These are phyloP conservation scores for Wakefieldia striispora DNA, from an alignment of 768 basidiomycete genomes.

Conservation along the genomic window DNA sequence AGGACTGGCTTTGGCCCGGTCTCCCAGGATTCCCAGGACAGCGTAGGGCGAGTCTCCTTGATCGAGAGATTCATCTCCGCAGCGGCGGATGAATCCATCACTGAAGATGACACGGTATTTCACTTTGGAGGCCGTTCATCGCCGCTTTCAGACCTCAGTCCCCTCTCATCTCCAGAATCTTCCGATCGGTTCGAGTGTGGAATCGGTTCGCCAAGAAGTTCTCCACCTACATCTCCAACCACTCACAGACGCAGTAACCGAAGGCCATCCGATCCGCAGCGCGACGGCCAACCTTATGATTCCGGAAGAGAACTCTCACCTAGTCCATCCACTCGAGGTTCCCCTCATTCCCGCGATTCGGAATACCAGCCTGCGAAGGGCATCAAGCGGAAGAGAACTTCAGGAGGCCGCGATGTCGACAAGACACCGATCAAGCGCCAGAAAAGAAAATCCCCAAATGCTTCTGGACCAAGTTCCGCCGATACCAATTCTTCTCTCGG, in stretches of 20 bases:
- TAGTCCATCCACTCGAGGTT: constrained; percentile 1
- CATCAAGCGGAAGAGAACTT: constrained; percentile 20
- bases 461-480: not conserved
- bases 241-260: not conserved
- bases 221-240: constrained; percentile 21
- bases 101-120: not conserved
- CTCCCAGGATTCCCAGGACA: constrained; percentile 8
- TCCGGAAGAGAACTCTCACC: not conserved
- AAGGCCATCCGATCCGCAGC: not conserved
- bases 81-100: constrained; percentile 12
- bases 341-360: constrained; percentile 1
- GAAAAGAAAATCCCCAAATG: constrained; percentile 2
- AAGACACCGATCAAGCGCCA: constrained; percentile 9
- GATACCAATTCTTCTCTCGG: constrained; percentile 1
- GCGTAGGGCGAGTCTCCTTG: constrained; percentile 19
- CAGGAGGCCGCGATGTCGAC: constrained; percentile 8
- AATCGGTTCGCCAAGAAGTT: constrained; percentile 6
- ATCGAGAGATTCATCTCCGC: constrained; percentile 30
- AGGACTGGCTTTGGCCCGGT: not conserved
- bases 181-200: constrained; percentile 3
- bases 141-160: constrained; percentile 28
- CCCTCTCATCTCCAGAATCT: constrained; percentile 26
- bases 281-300: not conserved
- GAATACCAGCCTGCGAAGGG: constrained; percentile 19
- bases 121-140: constrained; percentile 18